Conservation (phyloP, 108 stramenopile genomes). For the Nannochloropsis salina region DNA sequence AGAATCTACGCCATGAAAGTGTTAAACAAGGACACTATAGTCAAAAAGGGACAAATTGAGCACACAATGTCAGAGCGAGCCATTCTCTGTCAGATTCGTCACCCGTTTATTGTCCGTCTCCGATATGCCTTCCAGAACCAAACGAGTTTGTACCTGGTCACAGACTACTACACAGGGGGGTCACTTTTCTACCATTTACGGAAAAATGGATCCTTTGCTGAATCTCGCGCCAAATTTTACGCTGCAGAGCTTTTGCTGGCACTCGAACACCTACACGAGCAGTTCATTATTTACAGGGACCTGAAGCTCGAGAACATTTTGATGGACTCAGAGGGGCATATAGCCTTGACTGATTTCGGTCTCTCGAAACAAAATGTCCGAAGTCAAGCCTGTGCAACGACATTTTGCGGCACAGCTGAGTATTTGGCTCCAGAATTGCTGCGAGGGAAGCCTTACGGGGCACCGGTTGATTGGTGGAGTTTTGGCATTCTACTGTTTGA, state of each 20-base stretch:
- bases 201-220: slow-evolving; percentile 46
- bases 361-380: slow-evolving; percentile 54
- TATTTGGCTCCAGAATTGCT: slow-evolving; percentile 55
- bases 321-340: slow-evolving; percentile 58
- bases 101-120: slow-evolving; percentile 52
- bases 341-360: slow-evolving; percentile 59
- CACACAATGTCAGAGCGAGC: slow-evolving; percentile 49
- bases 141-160: slow-evolving; percentile 49
- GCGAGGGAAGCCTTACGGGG: slow-evolving; percentile 41
- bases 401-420: slow-evolving; percentile 54
- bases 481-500: slow-evolving; percentile 54
- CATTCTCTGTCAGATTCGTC: slow-evolving; percentile 45
- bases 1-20: slow-evolving; percentile 54
- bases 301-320: slow-evolving; percentile 59
- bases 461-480: slow-evolving; percentile 52
- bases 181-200: slow-evolving; percentile 52
- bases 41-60: slow-evolving; percentile 48
- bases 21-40: slow-evolving; percentile 45
- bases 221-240: slow-evolving; percentile 55
- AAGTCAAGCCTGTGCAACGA: slow-evolving; percentile 37
- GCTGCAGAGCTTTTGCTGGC: slow-evolving; percentile 58
- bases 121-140: slow-evolving; percentile 52
- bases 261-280: slow-evolving; percentile 55
- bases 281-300: slow-evolving; percentile 58
- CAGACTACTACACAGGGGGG: slow-evolving; percentile 52